Evolutionary conservation across 2,329 filamentous ascomycete genomes (phyloP).

Genomic region (Botrytis paeoniae): DNA sequence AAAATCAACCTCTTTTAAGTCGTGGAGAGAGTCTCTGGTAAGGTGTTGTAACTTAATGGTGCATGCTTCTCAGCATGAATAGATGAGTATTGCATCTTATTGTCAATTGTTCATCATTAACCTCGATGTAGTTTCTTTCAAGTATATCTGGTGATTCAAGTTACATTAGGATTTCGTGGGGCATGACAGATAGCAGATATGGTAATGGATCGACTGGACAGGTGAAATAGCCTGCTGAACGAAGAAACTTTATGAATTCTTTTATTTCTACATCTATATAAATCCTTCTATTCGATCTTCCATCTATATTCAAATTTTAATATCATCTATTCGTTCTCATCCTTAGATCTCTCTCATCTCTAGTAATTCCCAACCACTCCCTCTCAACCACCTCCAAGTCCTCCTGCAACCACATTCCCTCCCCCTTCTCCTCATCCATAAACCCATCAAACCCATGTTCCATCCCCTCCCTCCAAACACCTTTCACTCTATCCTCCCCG

Average conservation of each 20-base stretch:
- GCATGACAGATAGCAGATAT: not conserved
- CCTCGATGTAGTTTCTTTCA: not conserved
- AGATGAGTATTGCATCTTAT: not conserved
- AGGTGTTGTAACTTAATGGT: not conserved
- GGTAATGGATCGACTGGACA: not conserved
- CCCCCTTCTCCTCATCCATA: not conserved
- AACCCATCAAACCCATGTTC: conserved; percentile 1
- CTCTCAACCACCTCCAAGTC: not conserved
- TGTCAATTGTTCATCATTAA: not conserved
- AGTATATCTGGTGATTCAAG: not conserved
- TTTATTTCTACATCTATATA: not conserved
- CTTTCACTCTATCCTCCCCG: not conserved
- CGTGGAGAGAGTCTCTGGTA: not conserved
- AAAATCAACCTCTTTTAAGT: not conserved
- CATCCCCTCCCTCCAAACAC: not conserved
- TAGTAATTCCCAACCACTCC: not conserved
- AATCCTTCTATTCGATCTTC: not conserved
- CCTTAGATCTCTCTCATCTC: not conserved
- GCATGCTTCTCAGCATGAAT: not conserved
- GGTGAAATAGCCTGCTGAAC: not conserved
- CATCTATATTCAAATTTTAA: not conserved
- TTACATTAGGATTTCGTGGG: not conserved
- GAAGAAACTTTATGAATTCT: not conserved
- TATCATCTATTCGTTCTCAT: not conserved
- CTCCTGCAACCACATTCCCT: not conserved